These are phyloP conservation scores for Nicotiana sylvestris DNA, from an alignment of 257 asterid genomes.

Conservation along the genomic window DNA sequence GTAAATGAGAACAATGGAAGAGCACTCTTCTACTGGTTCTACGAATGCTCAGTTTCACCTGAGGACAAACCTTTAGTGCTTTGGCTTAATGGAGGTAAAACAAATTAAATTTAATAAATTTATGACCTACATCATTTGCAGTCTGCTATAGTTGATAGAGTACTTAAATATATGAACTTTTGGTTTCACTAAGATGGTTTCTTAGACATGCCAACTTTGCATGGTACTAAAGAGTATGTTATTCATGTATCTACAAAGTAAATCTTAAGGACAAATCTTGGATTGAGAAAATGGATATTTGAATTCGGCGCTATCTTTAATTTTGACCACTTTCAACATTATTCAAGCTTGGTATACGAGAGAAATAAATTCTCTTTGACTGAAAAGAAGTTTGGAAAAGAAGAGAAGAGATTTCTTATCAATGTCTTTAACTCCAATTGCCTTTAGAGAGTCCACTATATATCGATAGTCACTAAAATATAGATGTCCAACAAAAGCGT, in stretches of 20 bases:
- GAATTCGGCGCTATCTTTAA: too few species aligned
- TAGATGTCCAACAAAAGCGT: background rate
- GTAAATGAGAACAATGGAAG: conserved; percentile 62
- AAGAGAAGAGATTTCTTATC: conserved; percentile 9
- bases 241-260: background rate
- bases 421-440: conserved; percentile 9
- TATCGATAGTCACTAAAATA: background rate
- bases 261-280: background rate
- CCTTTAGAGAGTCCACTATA: background rate
- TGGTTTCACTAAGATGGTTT: background rate
- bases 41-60: conserved; percentile 53
- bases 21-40: conserved; percentile 88
- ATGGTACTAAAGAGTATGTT: background rate
- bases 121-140: background rate
- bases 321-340: conserved; percentile 15
- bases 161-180: background rate
- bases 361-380: conserved; percentile 12
- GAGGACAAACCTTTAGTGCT: conserved; percentile 74
- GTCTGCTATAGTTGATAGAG: background rate
- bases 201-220: background rate
- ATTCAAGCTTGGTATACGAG: conserved; percentile 1
- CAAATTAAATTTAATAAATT: background rate
- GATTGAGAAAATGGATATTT: background rate
- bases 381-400: background rate
- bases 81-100: conserved; percentile 95